These are phyloP conservation scores for Scutellaria barbata DNA, from an alignment of 257 asterid species.

Conservation along the genomic window DNA sequence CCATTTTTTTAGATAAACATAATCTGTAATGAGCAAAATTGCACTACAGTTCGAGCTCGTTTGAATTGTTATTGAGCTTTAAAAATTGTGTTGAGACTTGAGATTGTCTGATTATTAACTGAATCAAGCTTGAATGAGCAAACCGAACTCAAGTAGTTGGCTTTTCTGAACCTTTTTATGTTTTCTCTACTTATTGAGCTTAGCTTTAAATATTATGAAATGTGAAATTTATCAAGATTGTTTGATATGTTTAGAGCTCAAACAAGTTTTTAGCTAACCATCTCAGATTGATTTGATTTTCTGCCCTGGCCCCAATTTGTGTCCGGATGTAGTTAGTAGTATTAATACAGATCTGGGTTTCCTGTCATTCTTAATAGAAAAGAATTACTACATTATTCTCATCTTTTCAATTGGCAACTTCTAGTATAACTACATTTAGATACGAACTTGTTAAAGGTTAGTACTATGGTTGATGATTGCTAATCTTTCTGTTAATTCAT, in stretches of 20 bases:
- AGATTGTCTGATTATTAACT: background rate
- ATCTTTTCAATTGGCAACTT: background rate
- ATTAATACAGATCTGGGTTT: background rate
- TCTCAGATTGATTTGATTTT: background rate
- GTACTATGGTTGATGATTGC: background rate
- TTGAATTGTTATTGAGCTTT: background rate
- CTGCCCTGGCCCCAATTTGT: background rate
- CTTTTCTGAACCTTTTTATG: background rate
- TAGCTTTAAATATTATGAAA: no score
- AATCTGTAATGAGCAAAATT: no score
- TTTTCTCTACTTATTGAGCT: no score
- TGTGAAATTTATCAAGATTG: no score
- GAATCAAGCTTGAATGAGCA: background rate
- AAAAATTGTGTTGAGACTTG: no score
- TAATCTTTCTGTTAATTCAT: background rate
- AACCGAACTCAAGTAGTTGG: background rate
- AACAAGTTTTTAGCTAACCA: background rate
- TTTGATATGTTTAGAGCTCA: background rate
- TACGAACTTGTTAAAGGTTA: background rate
- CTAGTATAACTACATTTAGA: background rate
- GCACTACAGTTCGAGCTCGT: no score
- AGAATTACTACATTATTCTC: background rate
- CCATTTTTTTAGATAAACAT: background rate
- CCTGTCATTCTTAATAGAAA: slow-evolving; percentile 6
- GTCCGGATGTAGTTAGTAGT: background rate